These are phyloP conservation scores for Scedosporium aurantiacum DNA, from an alignment of 2,329 filamentous ascomycete genomes.

Conservation along the genomic window DNA sequence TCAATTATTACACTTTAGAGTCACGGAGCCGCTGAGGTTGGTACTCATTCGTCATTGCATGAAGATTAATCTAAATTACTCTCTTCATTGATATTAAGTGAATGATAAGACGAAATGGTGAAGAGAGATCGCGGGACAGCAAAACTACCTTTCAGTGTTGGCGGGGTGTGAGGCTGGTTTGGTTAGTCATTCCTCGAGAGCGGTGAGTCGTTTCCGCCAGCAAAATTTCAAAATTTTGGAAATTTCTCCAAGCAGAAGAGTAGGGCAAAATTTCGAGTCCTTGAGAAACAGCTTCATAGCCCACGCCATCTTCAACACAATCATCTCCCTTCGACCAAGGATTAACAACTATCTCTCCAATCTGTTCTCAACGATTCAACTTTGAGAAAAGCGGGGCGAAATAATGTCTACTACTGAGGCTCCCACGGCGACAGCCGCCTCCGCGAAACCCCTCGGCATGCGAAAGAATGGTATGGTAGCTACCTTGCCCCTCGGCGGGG, in stretches of 20 bases:
- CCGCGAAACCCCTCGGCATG: slow-evolving; percentile 47
- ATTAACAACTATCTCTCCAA: background rate
- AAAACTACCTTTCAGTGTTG: background rate
- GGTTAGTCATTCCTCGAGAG: background rate
- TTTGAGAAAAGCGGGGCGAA: background rate
- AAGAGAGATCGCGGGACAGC: no score
- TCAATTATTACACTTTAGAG: no score
- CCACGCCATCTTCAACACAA: background rate
- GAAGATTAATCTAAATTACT: no score
- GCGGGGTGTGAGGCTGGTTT: background rate
- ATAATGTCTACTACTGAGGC: slow-evolving; percentile 12
- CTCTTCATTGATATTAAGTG: no score
- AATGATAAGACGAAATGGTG: no score
- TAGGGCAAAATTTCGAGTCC: no score
- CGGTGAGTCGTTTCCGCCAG: background rate
- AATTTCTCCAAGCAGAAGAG: background rate
- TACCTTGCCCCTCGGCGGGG: background rate
- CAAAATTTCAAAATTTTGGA: background rate
- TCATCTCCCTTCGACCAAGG: background rate
- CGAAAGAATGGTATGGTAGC: slow-evolving; percentile 64
- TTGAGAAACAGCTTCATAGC: no score
- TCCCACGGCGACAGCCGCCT: slow-evolving; percentile 22
- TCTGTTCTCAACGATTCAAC: background rate
- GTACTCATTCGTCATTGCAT: no score
- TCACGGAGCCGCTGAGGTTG: no score